Evolutionary conservation across 208 protist species (phyloP).

Genomic region (Crithidia mellificae): DNA sequence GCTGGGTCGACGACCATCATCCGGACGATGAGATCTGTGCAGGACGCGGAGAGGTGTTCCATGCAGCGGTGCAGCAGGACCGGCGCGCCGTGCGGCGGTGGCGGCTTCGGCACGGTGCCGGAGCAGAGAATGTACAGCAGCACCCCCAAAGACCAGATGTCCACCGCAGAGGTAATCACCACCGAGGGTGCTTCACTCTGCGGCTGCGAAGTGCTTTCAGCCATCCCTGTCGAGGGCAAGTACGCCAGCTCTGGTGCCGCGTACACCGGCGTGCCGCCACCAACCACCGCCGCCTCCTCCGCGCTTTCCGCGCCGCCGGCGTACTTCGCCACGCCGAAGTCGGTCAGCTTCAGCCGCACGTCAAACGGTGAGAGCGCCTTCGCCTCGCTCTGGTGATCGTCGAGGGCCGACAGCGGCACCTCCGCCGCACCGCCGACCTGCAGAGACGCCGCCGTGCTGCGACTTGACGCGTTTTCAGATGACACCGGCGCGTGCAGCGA

Average conservation of each 20-base stretch:
- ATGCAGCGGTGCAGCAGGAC: slow-evolving; percentile 40
- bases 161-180: slow-evolving; percentile 36
- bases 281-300: slow-evolving; percentile 8
- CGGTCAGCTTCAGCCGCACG: slow-evolving; percentile 67
- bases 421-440: background rate
- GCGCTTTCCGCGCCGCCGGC: slow-evolving; percentile 24
- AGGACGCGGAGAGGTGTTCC: slow-evolving; percentile 34
- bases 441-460: background rate
- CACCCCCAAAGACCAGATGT: slow-evolving; percentile 78
- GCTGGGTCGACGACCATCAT: slow-evolving; percentile 46
- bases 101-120: slow-evolving; percentile 50
- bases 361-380: slow-evolving; percentile 40
- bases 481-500: background rate
- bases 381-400: slow-evolving; percentile 51
- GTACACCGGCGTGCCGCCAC: slow-evolving; percentile 61
- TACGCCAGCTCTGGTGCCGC: slow-evolving; percentile 63
- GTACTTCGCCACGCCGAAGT: slow-evolving; percentile 82
- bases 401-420: slow-evolving; percentile 28
- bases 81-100: slow-evolving; percentile 6
- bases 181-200: background rate
- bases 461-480: background rate
- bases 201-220: no score
- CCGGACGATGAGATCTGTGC: slow-evolving; percentile 43
- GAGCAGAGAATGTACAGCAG: slow-evolving; percentile 78
- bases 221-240: background rate